Base-by-base conservation (phyloP, 2,329 filamentous ascomycete species). In the Zymoseptoria ardabiliae region DNA sequence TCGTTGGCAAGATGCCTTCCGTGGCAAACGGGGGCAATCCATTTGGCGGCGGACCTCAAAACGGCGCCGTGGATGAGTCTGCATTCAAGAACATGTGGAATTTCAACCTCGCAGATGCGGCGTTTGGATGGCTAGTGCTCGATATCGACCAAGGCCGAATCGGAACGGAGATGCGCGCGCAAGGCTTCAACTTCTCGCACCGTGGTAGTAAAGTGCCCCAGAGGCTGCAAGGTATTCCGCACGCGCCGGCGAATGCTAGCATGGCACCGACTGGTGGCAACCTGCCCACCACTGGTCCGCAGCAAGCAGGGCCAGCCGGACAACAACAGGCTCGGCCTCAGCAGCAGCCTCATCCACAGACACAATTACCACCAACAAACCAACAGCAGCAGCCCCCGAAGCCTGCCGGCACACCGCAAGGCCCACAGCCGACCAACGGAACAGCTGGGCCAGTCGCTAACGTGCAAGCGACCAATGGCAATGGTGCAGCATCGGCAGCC, bases 1-100 rank as follows among this genome's bases (percentile, higher is more conserved):
- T 99, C 60, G 91, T 99, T n/a, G 86, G 93, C 70, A 97, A 96
- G 82, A 99, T 99, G 94, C 94, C 94, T 10, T 88, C 86, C 11
- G 92, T 91, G 41, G 94, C 94, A 45, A 95, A 93, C 62, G 94
- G 94, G 58, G 94, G 94, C 21, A 97, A 97, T 73, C 94, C 94
- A 5, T 99, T 99, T 71, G 94, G 94, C 51, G 93, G 93, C 13
- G 90, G 90, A 28, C 84, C 87, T 56, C 86, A 81, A 56, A 87
- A 90, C 55, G 94, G 94, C 30, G 90, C 96, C 71, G 91, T 99
- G 19, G 94, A 99, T 64, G 94, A 99, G 79, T 97, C 92, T 70
- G 94, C 94, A 1, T 99, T 99, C 83, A 99, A 99, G 81, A 99
- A 99, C 74, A 97, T 97, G 94, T 99, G 94, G 94, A 99, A 99